These are phyloP conservation scores for Teunomyces tritomae DNA, from an alignment of 805 yeast genomes.

Conservation along the genomic window DNA sequence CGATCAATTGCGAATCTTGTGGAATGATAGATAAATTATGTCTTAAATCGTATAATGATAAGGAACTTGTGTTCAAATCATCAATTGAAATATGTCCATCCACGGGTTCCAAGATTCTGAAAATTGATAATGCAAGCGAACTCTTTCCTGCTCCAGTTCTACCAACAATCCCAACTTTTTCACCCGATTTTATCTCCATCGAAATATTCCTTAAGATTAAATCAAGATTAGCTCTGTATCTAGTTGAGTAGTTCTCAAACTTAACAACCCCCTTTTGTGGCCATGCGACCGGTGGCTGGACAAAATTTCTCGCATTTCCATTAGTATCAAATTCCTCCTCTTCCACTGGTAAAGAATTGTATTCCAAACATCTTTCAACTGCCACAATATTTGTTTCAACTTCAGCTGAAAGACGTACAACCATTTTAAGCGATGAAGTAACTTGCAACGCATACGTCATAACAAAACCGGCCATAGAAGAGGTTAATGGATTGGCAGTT, in stretches of 20 bases:
- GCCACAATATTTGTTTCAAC: slow-evolving; percentile 65
- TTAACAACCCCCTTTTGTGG: slow-evolving; percentile 68
- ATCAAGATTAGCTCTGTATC: slow-evolving; percentile 21
- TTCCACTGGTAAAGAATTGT: slow-evolving; percentile 47
- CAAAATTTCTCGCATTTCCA: slow-evolving; percentile 74
- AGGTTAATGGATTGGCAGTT: slow-evolving; percentile 42
- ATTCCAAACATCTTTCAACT: slow-evolving; percentile 67
- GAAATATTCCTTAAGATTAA: slow-evolving; percentile 15
- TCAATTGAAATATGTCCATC: slow-evolving; percentile 20
- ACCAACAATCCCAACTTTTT: slow-evolving; percentile 26
- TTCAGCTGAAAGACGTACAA: slow-evolving; percentile 62
- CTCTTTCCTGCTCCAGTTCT: slow-evolving; percentile 28
- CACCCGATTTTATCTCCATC: slow-evolving; percentile 17
- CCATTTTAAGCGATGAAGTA: slow-evolving; percentile 50
- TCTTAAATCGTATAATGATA: slow-evolving; percentile 19
- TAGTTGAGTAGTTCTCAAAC: slow-evolving; percentile 39
- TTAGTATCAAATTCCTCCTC: slow-evolving; percentile 20
- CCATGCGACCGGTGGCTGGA: slow-evolving; percentile 67
- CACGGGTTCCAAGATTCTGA: slow-evolving; percentile 20
- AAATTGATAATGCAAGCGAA: slow-evolving; percentile 23
- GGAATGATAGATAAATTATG: slow-evolving; percentile 25
- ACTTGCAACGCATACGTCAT: slow-evolving; percentile 64
- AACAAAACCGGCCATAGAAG: slow-evolving; percentile 64
- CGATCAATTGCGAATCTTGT: slow-evolving; percentile 25
- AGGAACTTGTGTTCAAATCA: slow-evolving; percentile 12